phyloP scores from a whole-genome alignment of 2,329 filamentous ascomycete genomes.

The Elsinoe arachidis region DNA sequence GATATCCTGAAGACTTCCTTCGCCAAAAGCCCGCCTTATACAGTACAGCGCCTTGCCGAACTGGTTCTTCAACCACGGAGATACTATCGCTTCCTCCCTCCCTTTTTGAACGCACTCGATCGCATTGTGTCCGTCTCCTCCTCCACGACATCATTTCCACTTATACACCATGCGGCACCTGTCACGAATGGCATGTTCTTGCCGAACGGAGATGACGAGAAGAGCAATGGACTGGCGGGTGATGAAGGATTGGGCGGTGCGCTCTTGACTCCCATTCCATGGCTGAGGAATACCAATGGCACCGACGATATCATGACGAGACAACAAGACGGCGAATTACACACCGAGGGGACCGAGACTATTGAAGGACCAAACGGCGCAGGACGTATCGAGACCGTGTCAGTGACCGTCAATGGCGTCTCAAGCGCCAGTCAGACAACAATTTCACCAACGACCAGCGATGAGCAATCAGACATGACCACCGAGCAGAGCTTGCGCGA shows the following conservation, averaged over 20 bases:
- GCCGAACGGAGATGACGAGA: constrained; percentile 42
- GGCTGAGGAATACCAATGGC: constrained; percentile 48
- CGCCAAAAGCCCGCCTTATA: constrained; percentile 70
- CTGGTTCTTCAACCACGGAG: constrained; percentile 66
- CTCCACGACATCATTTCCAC: constrained; percentile 68
- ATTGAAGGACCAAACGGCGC: constrained; percentile 73
- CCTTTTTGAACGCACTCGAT: constrained; percentile 85
- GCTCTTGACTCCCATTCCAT: constrained; percentile 85
- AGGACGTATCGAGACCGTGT: constrained; percentile 72
- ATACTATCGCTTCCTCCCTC: constrained; percentile 72
- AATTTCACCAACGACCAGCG: constrained; percentile 20
- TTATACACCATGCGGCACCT: constrained; percentile 48
- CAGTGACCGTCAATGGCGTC: constrained; percentile 61
- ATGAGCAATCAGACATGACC: not conserved
- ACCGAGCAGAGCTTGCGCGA: constrained; percentile 27
- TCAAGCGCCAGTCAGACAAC: constrained; percentile 23
- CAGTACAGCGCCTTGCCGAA: constrained; percentile 84
- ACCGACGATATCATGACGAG: constrained; percentile 24
- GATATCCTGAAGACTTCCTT: constrained; percentile 48
- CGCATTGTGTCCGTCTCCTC: constrained; percentile 86
- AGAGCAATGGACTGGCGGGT: constrained; percentile 59
- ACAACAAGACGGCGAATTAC: constrained; percentile 40
- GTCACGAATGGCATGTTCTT: constrained; percentile 39
- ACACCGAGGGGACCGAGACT: constrained; percentile 68
- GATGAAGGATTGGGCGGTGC: constrained; percentile 88